Base-by-base conservation (phyloP, 371 early-diverging fungal genomes). In the Mortierella sp. region DNA sequence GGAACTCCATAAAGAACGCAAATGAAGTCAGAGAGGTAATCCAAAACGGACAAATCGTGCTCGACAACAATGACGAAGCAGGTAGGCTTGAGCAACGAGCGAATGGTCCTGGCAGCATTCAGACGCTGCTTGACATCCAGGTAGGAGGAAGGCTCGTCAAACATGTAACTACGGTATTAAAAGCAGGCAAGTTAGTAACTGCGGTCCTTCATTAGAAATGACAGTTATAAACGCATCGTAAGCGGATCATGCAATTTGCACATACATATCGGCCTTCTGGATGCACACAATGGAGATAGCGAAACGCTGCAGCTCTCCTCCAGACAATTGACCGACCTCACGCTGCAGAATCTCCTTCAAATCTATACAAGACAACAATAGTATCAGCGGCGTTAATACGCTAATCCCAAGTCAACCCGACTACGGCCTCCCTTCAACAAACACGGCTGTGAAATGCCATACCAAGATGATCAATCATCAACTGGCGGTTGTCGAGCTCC, bases 91-190 rank as follows among this genome's bases (percentile, higher is more conserved):
- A 97, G 84, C 61, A 99, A 83, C 34, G 91, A 87, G 56, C 99
- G 94, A 78, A 99, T 99, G 46, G 95, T 95, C 48, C 88, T 87
- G 53, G 99, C 99, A 64, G 98, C 99, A 61, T 96, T 96, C 79
- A 99, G 83, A 85, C 99, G 94, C 86, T 99, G 99, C 91, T 98
- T 99, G 50, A 99, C 99, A 87, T 99, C 99, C 71, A 99, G 86
- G 80, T 98, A 99, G 53, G 94, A 94, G 28, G 99, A 97, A 55
- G 99, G 99, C 84, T 99, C 99, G 82, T 99, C 99, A 83, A 99
- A 99, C 96, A 99, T 99, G 84, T 97, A 99, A 47, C 92, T 91
- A 79, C 15, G 23, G 28, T 14, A 6, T 48, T 4, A 34, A 37
- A 37, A 17, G 48, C 19, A 39, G 14, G 19, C 21, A 27, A 8